Base-by-base conservation (phyloP, 306 rosid species). In the Dryas octopetala region DNA sequence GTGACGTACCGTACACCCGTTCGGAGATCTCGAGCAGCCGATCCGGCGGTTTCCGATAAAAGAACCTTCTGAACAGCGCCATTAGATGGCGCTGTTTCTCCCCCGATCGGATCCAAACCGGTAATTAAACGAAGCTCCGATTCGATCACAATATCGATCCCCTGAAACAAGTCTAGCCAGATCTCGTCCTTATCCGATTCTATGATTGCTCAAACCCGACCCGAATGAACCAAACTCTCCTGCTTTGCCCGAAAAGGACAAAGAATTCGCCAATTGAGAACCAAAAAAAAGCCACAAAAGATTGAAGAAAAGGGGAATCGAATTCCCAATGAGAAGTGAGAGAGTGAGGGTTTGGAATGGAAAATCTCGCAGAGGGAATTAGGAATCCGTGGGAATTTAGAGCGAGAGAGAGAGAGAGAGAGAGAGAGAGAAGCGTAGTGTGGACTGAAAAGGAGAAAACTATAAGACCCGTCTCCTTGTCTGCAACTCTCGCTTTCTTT, bases 31-130 rank as follows among this genome's bases (percentile, higher is more conserved):
- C 97, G 4, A 95, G 95, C 78, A 95, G 99, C 81, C 96, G 97
- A 90, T 95, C 97, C 80, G 99, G 99, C 74, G 99, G 99, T 90
- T 92, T 95, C 84, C 97, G 84, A 82, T 92, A 92, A 74, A 95
- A 95, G 75, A 95, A 86, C 68, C 95, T 84, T 82, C 98, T 86
- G 88, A 95, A 95, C 97, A 95, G 99, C 97, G 97, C 99, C 99
- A 95, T 95, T 64, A 5, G 86, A 85, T 81, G 97, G 97, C 99
- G 99, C 99, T 92, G 97, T 89, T 95, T 80, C 92, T 83, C 78
- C 89, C 82, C 79, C 72, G 90, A 87, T 84, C 83, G 80, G 91
- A 89, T 90, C 97, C 97, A 95, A 90, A 88, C 85, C 93, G 89
- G 75, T 75, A 65, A 82, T 80, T 79, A 44, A 70, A 81, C 73